Evolutionary conservation across 345 rosid species (phyloP), one percentile per base, ranked within the genome.

Genomic region (Trapa incisa): DNA sequence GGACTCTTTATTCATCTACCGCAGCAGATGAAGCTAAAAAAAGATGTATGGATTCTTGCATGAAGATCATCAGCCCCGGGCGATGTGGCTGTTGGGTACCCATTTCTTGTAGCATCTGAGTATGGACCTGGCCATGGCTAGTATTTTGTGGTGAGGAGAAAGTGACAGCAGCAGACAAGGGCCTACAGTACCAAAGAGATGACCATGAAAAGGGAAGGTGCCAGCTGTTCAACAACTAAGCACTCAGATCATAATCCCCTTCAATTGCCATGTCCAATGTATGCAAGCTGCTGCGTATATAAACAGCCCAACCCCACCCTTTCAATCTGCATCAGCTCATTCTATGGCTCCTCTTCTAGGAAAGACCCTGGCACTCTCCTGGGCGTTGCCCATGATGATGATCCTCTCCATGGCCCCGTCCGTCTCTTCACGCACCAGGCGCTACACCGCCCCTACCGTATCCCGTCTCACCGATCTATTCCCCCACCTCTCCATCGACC

Each of bases 401-500:
- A 70, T 82, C 50, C 74, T 81, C 47, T 83, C 80, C 77, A 68
- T 64, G 72, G 7, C 82, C 38, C 14, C 58, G n/a, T 47, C 65
- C 53, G 93, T 83, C 75, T 81, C 84, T 75, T 77, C 93, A 60
- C 93, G 81, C 43, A 78, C 64, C 77, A 84, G 86, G 64, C 80
- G 15, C 17, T 88, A 82, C 76, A 75, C 82, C 0, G 78, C 84
- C 57, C 96, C 96, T 1, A 74, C 37, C 47, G 93, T 88, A 43
- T 70, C 80, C 7, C 91, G 80, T 11, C 38, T 89, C 47, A 92
- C 98, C 0, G 86, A 86, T 80, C 76, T 80, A 4, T 89, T 92
- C 45, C 58, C 72, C 53, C 86, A 61, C 29, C 78, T 88, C 75
- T 69, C 83, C 0, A 54, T 93, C n/a, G 74, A 75, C 57, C 77